Conservation (phyloP, 164 flowering plant species). For the Magnolia kwangsiensis region DNA sequence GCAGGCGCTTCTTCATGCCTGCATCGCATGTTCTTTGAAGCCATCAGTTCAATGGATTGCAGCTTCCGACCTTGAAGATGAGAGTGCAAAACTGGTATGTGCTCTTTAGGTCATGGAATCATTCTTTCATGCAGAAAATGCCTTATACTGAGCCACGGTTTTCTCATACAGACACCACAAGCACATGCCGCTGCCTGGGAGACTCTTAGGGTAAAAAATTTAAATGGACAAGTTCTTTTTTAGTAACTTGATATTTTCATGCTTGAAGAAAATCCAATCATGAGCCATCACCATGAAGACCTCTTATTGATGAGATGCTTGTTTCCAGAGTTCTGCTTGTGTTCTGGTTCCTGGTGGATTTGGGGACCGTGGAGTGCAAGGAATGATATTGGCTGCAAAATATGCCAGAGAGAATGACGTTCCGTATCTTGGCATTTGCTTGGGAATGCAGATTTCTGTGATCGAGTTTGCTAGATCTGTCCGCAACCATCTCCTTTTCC, state of each 20-base stretch:
- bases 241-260: not conserved
- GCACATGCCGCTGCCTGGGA: slow-evolving; percentile 92
- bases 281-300: not conserved
- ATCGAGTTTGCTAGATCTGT: slow-evolving; percentile 94
- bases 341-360: slow-evolving; percentile 97
- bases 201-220: slow-evolving; percentile 55
- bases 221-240: not conserved
- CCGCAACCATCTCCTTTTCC: slow-evolving; percentile 22
- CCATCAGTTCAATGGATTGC: slow-evolving; percentile 94
- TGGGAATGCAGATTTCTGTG: slow-evolving; percentile 98
- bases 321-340: slow-evolving; percentile 76
- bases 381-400: slow-evolving; percentile 96
- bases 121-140: not conserved
- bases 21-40: slow-evolving; percentile 82
- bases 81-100: slow-evolving; percentile 59
- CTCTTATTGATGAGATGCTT: slow-evolving; percentile 7
- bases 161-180: slow-evolving; percentile 65
- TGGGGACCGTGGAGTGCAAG: slow-evolving; percentile 96
- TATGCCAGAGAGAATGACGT: slow-evolving; percentile 88
- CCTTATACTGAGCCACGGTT: not conserved
- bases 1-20: slow-evolving; percentile 97
- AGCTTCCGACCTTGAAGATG: slow-evolving; percentile 98
- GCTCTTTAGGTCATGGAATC: not conserved
- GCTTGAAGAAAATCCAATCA: not conserved
- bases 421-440: slow-evolving; percentile 96